Base-by-base conservation (phyloP, 164 flowering plant genomes). In the Nymphaea colorata region DNA sequence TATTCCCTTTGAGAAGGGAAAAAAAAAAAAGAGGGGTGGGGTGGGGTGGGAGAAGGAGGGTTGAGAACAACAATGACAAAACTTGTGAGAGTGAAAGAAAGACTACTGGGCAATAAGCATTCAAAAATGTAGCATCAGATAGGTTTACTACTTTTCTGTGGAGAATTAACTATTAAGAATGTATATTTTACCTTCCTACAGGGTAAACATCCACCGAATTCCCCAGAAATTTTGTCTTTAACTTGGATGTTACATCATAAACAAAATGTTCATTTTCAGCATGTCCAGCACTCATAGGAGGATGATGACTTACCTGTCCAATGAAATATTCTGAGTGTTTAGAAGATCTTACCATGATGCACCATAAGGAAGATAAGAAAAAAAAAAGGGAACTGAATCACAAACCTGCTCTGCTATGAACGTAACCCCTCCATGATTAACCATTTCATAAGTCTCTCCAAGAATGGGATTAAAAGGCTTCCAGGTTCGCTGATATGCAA, bases 401-500 rank as follows among this genome's bases (percentile, higher is more conserved):
- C 69, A 69, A 51, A 85, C 96, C 87, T 90, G 93, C 79, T 90
- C 96, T 60, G 94, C 64, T 41, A 90, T 79, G 73, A 90, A 90
- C 44, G 89, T 78, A 51, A 88, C 72, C 18, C 90, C 93, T 44
- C 81, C 82, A 70, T 88, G 90, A 80, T 88, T 88, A 63, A 59
- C 76, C 89, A 90, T 75, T 80, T 90, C 96, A 79, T 84, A 90
- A 62, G 96, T 90, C 78, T 90, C 94, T 12, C 96, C 96, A 70
- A 88, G 88, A 64, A 90, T 88, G 45, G 96, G 94, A 82, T 90
- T 90, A 69, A 90, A 90, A 67, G 96, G 96, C 80, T 88, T 90
- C 97, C 94, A 90, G 57, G 90, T 84, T 44, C 94, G 71, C 79
- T 88, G 92, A 59, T 75, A 86, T 6, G 94, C 90, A 80, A 73